Conservation (phyloP, 2,329 filamentous ascomycete species). For the Ophiostoma angusticollis region DNA sequence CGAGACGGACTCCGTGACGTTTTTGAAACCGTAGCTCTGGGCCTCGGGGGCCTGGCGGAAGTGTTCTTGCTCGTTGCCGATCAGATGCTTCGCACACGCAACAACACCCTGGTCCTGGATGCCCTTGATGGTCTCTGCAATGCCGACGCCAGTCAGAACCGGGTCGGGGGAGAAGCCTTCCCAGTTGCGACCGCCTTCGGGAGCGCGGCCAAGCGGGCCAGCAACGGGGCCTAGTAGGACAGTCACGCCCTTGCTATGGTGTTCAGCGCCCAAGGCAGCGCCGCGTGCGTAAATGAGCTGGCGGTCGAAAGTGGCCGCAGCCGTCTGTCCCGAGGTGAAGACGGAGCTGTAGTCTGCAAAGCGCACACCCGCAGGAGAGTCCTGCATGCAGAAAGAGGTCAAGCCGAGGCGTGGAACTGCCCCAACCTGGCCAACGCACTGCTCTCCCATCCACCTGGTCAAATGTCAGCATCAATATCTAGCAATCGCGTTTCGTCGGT, state of each 20-base stretch:
- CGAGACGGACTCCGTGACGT: constrained; percentile 44
- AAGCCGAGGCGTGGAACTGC: constrained; percentile 58
- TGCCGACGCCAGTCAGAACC: constrained; percentile 57
- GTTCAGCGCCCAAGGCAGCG: constrained; percentile 58
- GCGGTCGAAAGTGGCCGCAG: constrained; percentile 74
- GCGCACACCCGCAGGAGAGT: constrained; percentile 70
- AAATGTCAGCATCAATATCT: background rate
- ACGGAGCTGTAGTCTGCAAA: constrained; percentile 68
- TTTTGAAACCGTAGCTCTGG: constrained; percentile 44
- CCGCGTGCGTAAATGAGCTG: constrained; percentile 58
- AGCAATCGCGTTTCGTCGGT: too few species aligned
- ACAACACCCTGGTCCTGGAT: constrained; percentile 70
- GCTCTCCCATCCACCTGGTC: constrained; percentile 50
- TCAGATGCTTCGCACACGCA: constrained; percentile 64
- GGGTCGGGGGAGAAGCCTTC: constrained; percentile 62
- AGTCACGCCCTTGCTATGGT: constrained; percentile 59
- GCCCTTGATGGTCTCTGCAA: constrained; percentile 62
- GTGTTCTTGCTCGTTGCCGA: constrained; percentile 62
- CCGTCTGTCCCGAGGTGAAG: constrained; percentile 65
- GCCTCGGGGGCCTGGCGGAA: constrained; percentile 53
- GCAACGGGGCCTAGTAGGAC: constrained; percentile 63
- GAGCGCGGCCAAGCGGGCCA: constrained; percentile 55
- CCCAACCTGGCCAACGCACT: constrained; percentile 67
- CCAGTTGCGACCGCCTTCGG: constrained; percentile 61
- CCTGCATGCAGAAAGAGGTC: constrained; percentile 70